Base-by-base conservation (phyloP, 371 early-diverging fungal genomes). In the Mucor circinelloides region DNA sequence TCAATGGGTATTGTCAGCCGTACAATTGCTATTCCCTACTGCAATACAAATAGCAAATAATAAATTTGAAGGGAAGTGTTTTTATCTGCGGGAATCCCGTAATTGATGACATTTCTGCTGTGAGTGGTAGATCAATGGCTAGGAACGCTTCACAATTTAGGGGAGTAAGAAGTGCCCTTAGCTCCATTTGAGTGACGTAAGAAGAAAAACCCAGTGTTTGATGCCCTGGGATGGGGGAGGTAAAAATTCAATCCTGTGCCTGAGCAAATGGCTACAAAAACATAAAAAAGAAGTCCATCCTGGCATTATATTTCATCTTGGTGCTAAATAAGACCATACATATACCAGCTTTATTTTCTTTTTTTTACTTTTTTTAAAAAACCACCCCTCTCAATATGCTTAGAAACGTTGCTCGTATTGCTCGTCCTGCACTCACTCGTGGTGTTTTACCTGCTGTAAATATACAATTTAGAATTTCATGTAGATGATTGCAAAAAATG, bases 351-450 rank as follows among this genome's bases (percentile, higher is more conserved):
- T 62, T 62, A 19, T 32, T 50, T 62, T 62, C 46, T 52, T 52
- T 32, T n/a, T 48, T 34, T 58, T 58, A 12, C 21, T 23, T 21
- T 62, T 25, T 40, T 31, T 62, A 48, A 50, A 52, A 62, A 62
- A 62, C 52, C 52, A 62, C 52, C 50, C 48, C 52, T 52, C 48
- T 62, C 52, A 62, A 62, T 48, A 82, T 82, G 82, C 77, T 82
- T 76, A 75, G 82, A 79, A 82, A 79, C 78, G 75, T 82, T 73
- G 79, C 79, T 79, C 82, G 82, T 72, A 69, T 77, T 79, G 82
- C 82, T 69, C 76, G 78, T 70, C 81, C 81, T 67, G 69, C 77
- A 64, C 77, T 78, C 60, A 71, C 75, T 54, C 76, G 77, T 64
- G 69, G 74, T 67, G 68, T 79, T 71, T 75, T 74, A 57, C 78